A percentile compares a stretch with the other conserved stretches of the same genome.
Evolutionary conservation across 306 rosid genomes (phyloP).

Genomic region (Rubus idaeus): DNA sequence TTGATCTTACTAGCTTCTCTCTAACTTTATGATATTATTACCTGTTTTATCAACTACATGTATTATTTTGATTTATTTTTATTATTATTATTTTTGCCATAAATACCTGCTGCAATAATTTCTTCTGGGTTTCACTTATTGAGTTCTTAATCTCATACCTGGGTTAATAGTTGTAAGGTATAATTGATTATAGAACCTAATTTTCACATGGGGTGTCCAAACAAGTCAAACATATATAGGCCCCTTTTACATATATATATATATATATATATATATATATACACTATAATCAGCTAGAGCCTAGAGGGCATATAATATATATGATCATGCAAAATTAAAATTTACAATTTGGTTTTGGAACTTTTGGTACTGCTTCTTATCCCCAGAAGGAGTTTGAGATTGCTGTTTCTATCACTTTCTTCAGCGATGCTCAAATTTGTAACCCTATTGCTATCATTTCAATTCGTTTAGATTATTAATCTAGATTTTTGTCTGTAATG

Average conservation of each 20-base stretch:
- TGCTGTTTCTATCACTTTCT: neutral
- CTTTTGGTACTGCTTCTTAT: neutral
- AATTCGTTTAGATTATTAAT: neutral
- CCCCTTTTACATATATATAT: too few species aligned
- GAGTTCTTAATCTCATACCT: neutral
- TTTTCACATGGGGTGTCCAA: neutral
- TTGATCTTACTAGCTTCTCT: neutral
- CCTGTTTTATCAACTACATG: neutral
- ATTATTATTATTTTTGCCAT: neutral
- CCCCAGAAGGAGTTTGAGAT: neutral
- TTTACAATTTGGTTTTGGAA: neutral
- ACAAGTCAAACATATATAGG: too few species aligned
- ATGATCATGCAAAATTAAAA: too few species aligned
- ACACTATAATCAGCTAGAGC: too few species aligned
- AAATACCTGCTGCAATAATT: neutral
- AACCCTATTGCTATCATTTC: neutral
- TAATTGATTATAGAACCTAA: neutral
- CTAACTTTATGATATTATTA: neutral
- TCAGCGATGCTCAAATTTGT: neutral
- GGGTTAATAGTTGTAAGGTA: neutral
- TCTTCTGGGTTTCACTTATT: neutral
- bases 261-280: too few species aligned
- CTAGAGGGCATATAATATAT: neutral
- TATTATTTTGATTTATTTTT: neutral
- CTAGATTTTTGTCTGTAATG: constrained; percentile 1